Base-by-base conservation (phyloP, 805 yeast genomes). In the Brettanomyces bruxellensis region DNA sequence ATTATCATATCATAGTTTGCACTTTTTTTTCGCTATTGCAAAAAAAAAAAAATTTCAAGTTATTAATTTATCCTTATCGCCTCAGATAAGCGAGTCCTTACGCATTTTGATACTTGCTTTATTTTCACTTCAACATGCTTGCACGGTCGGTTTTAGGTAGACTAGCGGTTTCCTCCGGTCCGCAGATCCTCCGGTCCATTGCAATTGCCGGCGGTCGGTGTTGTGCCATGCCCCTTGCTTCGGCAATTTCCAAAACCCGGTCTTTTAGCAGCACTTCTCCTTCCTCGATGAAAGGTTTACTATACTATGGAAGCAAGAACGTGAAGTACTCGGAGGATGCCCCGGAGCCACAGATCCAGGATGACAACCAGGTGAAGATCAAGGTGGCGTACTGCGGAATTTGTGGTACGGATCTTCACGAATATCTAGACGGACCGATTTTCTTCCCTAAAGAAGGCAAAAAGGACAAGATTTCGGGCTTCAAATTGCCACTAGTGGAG, bases 371-470 rank as follows among this genome's bases (percentile, higher is more conserved):
- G 45, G 61, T 66, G 22, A 58, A 60, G 37, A 47, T 66, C 30
- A 55, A 64, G 45, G 53, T 65, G 32, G 64, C 60, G 2, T 76
- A 67, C 57, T 77, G 83, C 54, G 86, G 86, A 6, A 78, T 79
- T 38, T 80, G 86, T 55, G 85, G 85, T 25, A 70, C 81, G 1
- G 84, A 79, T 57, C 61, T 79, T 37, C 81, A 78, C 52, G 79
- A 81, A 58, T 79, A 68, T 52, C 52, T 64, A 25, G 78, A 73
- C 25, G 83, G 81, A 0, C 84, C 86, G 8, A 76, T 76, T 46
- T 78, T 81, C 57, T 77, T 78, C 62, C 71, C 47, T 18, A 14
- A 64, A 60, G 46, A 48, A 6, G 54, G 52, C 18, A 37, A 34
- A 4, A 53, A 54, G 2, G 67, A 73, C 46, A 64, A 63, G 38